Evolutionary conservation across 2,329 filamentous ascomycete species (phyloP), one percentile per base, ranked within the genome.

Genomic region (Diplodia scrobiculata): DNA sequence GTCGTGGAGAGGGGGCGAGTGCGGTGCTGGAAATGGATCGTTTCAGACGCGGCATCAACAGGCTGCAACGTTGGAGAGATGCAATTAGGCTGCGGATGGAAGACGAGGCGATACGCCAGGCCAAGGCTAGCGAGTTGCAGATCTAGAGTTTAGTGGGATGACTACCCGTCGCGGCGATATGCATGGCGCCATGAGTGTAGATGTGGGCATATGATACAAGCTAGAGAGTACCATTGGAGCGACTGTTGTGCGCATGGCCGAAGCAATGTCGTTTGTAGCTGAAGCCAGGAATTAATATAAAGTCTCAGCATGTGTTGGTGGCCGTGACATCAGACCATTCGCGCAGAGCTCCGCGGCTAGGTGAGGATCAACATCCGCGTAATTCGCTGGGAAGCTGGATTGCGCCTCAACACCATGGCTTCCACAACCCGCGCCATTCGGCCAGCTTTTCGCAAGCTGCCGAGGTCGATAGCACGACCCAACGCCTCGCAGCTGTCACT

Each of bases 21-120:
- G 68, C 72, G 19, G 69, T 80, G 7, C 76, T 75, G 67, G 68
- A 66, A 0, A 76, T 78, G 70, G 78, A 80, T n/a, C 68, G 72
- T 27, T 75, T 73, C 59, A 66, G 51, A 11, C 71, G 76, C 51
- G 76, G 72, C 0, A 65, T 75, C 17, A 59, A 66, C 52, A 76
- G 74, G 68, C 48, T 79, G 36, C 53, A 65, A 21, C 65, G 51
- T 5, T 80, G 78, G 78, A 72, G 70, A 48, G 60, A 69, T 5
- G 67, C 71, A 7, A 69, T 78, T 11, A 70, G 68, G 19, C 68
- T 71, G 63, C 68, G 75, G 36, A 67, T 79, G 59, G 74, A 76
- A 27, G 66, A 58, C 17, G 71, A 68, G 65, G 70, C 69, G 1
- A 63, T 63, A 38, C 48, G 60, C 4, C 60, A 45, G 47, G 60